These are phyloP conservation scores for Emmonsiellopsis sp. DNA, from an alignment of 2,329 filamentous ascomycete species.

Conservation along the genomic window DNA sequence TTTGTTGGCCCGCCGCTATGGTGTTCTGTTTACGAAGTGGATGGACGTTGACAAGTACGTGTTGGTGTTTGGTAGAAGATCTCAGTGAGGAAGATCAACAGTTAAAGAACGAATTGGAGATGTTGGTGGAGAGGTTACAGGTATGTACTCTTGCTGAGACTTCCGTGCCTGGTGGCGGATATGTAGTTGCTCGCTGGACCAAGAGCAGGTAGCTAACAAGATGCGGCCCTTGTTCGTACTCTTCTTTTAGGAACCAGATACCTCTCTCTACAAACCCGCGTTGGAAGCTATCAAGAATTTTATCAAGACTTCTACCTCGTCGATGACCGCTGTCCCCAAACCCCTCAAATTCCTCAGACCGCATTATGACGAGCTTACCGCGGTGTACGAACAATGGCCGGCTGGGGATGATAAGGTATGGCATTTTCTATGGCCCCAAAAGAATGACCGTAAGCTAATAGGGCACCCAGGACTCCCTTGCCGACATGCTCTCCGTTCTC, in stretches of 20 bases:
- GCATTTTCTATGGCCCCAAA: conserved; percentile 1
- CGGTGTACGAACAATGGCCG: conserved; percentile 83
- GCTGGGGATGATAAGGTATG: conserved; percentile 71
- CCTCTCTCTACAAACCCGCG: conserved; percentile 79
- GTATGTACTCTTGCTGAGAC: conserved; percentile 39
- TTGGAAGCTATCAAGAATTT: conserved; percentile 95
- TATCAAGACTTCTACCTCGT: conserved; percentile 98
- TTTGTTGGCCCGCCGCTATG: background rate
- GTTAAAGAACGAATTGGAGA: conserved; percentile 93
- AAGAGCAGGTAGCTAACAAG: background rate
- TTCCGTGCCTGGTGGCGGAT: background rate
- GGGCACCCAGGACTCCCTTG: conserved; percentile 55
- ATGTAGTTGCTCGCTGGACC: background rate
- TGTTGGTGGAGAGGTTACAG: conserved; percentile 91
- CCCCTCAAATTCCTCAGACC: conserved; percentile 95
- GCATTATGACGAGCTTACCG: conserved; percentile 83
- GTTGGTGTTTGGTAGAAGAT: conserved; percentile 56
- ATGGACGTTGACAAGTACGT: conserved; percentile 17
- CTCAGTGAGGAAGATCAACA: conserved; percentile 97
- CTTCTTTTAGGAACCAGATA: conserved; percentile 65
- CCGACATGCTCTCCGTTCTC: conserved; percentile 92
- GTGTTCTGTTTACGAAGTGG: conserved; percentile 2
- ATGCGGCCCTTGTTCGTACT: background rate
- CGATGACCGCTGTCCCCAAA: conserved; percentile 98
- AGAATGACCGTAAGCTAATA: background rate